These are phyloP conservation scores for Pascua sp. DNA, from an alignment of 1,284 basidiomycete species.

Conservation along the genomic window DNA sequence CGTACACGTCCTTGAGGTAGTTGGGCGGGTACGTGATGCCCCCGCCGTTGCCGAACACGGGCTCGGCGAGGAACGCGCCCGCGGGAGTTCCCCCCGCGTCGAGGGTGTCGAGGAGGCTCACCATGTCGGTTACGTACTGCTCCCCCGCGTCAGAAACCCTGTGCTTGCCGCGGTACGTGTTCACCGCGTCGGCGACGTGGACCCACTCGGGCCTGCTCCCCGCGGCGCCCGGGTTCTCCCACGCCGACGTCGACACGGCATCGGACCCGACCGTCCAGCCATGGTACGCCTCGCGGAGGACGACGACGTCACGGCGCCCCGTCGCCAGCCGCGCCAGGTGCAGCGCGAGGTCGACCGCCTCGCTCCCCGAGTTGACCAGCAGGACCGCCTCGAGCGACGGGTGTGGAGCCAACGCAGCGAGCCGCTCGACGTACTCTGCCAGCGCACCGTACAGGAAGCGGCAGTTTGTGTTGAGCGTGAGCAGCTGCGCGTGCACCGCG, in stretches of 20 bases:
- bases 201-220: constrained; percentile 6
- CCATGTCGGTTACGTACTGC: constrained; percentile 3
- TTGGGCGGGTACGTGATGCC: constrained; percentile 4
- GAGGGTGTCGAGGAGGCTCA: not conserved
- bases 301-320: constrained; percentile 1
- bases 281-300: constrained; percentile 13
- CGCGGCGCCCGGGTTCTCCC: constrained; percentile 7
- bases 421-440: constrained; percentile 9
- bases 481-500: constrained; percentile 9
- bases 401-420: constrained; percentile 4
- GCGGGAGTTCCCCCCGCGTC: not conserved
- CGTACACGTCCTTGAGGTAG: constrained; percentile 6
- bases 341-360: constrained; percentile 16
- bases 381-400: constrained; percentile 4
- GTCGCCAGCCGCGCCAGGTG: constrained; percentile 8
- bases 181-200: constrained; percentile 7
- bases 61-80: constrained; percentile 11
- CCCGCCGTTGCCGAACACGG: constrained; percentile 17
- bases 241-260: constrained; percentile 8
- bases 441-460: constrained; percentile 11
- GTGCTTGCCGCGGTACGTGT: constrained; percentile 7
- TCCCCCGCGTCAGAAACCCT: not conserved
- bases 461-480: constrained; percentile 16
- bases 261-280: constrained; percentile 12
- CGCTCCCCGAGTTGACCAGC: constrained; percentile 14